Evolutionary conservation across 208 protist genomes (phyloP).

Genomic region (Leishmania turanica): DNA sequence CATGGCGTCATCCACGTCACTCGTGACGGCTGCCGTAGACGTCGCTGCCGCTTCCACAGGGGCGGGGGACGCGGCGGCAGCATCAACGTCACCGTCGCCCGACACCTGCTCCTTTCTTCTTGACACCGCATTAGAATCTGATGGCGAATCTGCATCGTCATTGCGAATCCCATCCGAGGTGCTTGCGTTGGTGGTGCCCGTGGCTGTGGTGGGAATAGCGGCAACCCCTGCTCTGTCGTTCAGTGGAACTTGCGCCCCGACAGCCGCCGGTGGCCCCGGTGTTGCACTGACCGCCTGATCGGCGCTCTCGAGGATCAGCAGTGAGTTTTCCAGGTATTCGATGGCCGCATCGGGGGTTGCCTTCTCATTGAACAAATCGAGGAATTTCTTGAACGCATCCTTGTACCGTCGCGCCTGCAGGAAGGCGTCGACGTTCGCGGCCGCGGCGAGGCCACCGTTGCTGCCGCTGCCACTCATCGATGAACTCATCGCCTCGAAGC

Average conservation of each 20-base stretch:
- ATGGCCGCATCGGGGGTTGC: conserved; percentile 51
- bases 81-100: background rate
- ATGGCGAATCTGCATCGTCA: background rate
- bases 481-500: background rate
- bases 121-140: background rate
- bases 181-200: background rate
- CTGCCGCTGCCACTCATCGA: conserved; percentile 3
- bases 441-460: background rate
- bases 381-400: conserved; percentile 71
- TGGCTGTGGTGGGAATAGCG: background rate
- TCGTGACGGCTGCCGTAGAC: background rate
- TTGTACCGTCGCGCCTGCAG: conserved; percentile 65
- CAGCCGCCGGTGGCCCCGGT: background rate
- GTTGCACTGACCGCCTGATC: background rate
- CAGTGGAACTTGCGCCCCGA: background rate
- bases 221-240: background rate
- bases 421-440: conserved; percentile 39
- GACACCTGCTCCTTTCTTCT: background rate
- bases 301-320: conserved; percentile 22
- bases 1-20: conserved; percentile 32
- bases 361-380: conserved; percentile 72
- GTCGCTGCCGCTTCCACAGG: background rate
- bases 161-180: background rate
- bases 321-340: conserved; percentile 52
- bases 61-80: background rate